Percentiles rank a stretch among this genome's conserved stretches.
phyloP scores from a whole-genome alignment of 495 filamentous ascomycete genomes.

The Hypoxylon intermedium region DNA sequence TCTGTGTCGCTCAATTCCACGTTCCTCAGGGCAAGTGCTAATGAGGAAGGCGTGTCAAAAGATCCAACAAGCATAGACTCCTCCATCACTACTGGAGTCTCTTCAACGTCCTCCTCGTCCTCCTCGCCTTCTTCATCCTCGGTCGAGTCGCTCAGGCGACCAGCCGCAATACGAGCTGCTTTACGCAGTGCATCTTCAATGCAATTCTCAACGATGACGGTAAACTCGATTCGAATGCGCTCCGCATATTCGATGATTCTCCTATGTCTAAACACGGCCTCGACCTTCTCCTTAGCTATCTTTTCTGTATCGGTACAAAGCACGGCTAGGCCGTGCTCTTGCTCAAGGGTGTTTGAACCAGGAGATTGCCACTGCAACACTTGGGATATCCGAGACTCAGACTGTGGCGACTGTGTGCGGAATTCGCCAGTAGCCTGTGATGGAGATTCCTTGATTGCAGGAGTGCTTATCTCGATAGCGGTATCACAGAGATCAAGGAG shows the following conservation, averaged over 20 bases:
- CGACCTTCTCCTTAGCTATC: slow-evolving; percentile 84
- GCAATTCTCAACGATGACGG: slow-evolving; percentile 89
- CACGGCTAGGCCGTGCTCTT: slow-evolving; percentile 88
- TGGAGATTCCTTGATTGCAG: slow-evolving; percentile 82
- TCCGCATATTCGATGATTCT: slow-evolving; percentile 95
- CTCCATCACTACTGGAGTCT: slow-evolving; percentile 46
- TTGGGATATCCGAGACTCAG: slow-evolving; percentile 89
- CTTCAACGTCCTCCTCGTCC: slow-evolving; percentile 43
- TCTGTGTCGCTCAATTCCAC: slow-evolving; percentile 49
- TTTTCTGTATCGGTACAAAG: slow-evolving; percentile 87
- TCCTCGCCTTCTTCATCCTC: slow-evolving; percentile 58
- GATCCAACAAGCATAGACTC: slow-evolving; percentile 61
- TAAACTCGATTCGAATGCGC: slow-evolving; percentile 91
- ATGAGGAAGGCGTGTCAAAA: slow-evolving; percentile 63
- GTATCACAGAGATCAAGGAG: slow-evolving; percentile 96
- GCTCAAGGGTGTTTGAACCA: slow-evolving; percentile 86
- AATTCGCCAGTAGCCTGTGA: slow-evolving; percentile 72
- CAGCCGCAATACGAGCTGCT: slow-evolving; percentile 84
- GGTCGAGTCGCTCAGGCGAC: slow-evolving; percentile 81
- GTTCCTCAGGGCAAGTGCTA: slow-evolving; percentile 63
- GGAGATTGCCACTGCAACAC: slow-evolving; percentile 96
- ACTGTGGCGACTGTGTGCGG: slow-evolving; percentile 91
- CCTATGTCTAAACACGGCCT: slow-evolving; percentile 88
- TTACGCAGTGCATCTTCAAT: slow-evolving; percentile 91
- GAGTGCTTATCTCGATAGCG: slow-evolving; percentile 90